Conservation (phyloP, 1,284 basidiomycete genomes). For the Retiboletus flavoniger region DNA sequence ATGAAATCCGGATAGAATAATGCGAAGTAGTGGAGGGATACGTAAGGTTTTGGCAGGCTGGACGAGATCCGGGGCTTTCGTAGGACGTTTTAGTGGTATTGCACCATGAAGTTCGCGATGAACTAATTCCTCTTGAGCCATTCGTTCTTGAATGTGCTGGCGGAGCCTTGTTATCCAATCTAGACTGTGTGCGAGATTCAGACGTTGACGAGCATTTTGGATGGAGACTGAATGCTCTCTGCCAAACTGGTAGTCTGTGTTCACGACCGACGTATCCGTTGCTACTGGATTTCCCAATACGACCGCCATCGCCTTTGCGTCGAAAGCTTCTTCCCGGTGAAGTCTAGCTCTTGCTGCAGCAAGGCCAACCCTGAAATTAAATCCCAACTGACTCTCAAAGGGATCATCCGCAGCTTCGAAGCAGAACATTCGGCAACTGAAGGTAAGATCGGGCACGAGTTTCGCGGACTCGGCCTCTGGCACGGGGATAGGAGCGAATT, state of each 20-base stretch:
- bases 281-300: conserved; percentile 36
- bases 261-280: conserved; percentile 19
- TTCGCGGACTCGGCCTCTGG: conserved; percentile 76
- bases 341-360: conserved; percentile 75
- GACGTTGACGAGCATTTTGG: conserved; percentile 70
- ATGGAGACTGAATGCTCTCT: conserved; percentile 65
- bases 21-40: conserved; percentile 77
- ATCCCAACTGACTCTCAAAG: conserved; percentile 78
- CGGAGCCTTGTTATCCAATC: conserved; percentile 71
- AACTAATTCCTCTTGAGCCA: conserved; percentile 32
- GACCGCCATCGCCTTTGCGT: conserved; percentile 72
- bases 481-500: conserved; percentile 47
- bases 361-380: conserved; percentile 77
- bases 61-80: conserved; percentile 35
- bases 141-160: conserved; percentile 37
- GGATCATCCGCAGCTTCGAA: conserved; percentile 89
- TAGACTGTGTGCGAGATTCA: conserved; percentile 74
- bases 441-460: conserved; percentile 60
- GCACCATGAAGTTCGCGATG: conserved; percentile 37
- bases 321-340: conserved; percentile 81
- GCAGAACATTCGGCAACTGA: conserved; percentile 62
- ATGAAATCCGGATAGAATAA: conserved; percentile 58
- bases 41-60: conserved; percentile 38
- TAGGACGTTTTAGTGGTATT: conserved; percentile 30
- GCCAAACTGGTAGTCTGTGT: conserved; percentile 55